Conservation (phyloP, 1,284 basidiomycete genomes). For the Malassezia slooffiae region DNA sequence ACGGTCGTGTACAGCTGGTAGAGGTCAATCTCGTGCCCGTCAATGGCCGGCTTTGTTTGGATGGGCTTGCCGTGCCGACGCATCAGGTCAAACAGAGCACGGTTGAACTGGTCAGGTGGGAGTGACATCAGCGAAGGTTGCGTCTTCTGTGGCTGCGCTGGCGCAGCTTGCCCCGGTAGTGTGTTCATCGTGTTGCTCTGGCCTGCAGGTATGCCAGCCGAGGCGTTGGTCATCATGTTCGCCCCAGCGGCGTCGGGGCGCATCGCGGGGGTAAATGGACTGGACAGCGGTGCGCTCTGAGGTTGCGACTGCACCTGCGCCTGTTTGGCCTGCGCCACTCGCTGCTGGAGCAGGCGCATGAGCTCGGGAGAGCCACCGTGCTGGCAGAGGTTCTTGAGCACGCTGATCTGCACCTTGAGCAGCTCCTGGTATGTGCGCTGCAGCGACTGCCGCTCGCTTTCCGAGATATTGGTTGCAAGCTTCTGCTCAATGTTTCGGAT, state of each 20-base stretch:
- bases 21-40: constrained; percentile 30
- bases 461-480: constrained; percentile 21
- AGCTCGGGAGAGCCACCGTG: too few species aligned
- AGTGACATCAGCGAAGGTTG: constrained; percentile 21
- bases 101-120: constrained; percentile 37
- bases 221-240: too few species aligned
- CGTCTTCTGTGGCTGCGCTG: constrained; percentile 8
- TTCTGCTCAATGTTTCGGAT: constrained; percentile 29
- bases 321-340: too few species aligned
- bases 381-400: constrained; percentile 21
- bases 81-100: constrained; percentile 35
- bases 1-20: constrained; percentile 38
- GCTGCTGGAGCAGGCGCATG: too few species aligned
- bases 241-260: too few species aligned
- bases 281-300: too few species aligned
- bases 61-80: constrained; percentile 33
- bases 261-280: too few species aligned
- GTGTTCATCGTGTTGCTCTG: too few species aligned
- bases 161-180: too few species aligned
- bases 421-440: constrained; percentile 26
- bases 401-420: constrained; percentile 19
- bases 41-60: constrained; percentile 25
- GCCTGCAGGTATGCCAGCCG: too few species aligned
- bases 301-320: too few species aligned
- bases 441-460: constrained; percentile 22